Conservation (phyloP, 2,329 filamentous ascomycete genomes). For the Pseudocercospora eumusae region DNA sequence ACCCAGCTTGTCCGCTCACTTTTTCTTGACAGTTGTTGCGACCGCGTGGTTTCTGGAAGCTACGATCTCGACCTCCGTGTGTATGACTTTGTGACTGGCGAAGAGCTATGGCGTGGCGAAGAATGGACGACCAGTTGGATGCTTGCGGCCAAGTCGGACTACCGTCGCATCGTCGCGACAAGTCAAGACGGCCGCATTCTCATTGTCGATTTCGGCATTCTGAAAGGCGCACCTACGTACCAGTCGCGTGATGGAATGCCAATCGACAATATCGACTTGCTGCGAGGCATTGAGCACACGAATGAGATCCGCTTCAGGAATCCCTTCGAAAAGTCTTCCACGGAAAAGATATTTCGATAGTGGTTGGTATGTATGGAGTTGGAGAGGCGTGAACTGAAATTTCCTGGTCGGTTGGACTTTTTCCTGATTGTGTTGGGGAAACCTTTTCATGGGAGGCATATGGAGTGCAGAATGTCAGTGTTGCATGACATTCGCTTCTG, state of each 20-base stretch:
- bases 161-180: conserved; percentile 88
- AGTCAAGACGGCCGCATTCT: conserved; percentile 91
- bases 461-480: neutral
- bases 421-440: neutral
- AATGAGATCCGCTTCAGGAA: conserved; percentile 32
- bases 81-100: conserved; percentile 80
- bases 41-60: conserved; percentile 83
- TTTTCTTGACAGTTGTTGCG: conserved; percentile 84
- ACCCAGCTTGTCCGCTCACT: conserved; percentile 82
- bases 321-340: conserved; percentile 19
- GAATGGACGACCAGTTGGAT: conserved; percentile 98
- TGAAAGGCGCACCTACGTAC: conserved; percentile 32
- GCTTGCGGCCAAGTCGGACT: conserved; percentile 91
- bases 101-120: conserved; percentile 80
- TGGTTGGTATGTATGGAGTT: neutral
- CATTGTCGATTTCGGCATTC: conserved; percentile 82
- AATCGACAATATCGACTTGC: conserved; percentile 55
- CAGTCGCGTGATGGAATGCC: conserved; percentile 44
- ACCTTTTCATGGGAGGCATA: neutral
- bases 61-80: conserved; percentile 97
- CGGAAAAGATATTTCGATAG: neutral
- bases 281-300: conserved; percentile 39
- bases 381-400: neutral
- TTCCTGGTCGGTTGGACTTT: neutral
- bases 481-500: neutral